Evolutionary conservation across 2,329 filamentous ascomycete genomes (phyloP).

Genomic region (Aureobasidium uvarum): DNA sequence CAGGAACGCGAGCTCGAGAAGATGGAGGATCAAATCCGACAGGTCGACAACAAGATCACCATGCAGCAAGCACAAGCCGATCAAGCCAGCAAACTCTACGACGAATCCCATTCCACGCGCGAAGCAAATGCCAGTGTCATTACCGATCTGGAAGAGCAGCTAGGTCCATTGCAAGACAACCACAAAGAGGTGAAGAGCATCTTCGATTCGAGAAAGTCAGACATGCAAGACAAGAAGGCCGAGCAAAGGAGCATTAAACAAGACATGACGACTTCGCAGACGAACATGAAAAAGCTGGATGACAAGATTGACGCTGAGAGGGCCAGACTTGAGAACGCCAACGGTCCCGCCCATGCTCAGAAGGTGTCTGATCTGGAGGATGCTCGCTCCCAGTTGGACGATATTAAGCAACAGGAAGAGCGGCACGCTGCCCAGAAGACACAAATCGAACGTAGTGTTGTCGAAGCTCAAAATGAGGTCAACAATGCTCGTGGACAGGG

Average conservation of each 20-base stretch:
- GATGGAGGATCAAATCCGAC: slow-evolving; percentile 35
- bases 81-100: slow-evolving; percentile 44
- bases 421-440: slow-evolving; percentile 46
- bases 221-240: slow-evolving; percentile 36
- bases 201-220: slow-evolving; percentile 44
- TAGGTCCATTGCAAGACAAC: slow-evolving; percentile 49
- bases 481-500: slow-evolving; percentile 35
- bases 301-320: slow-evolving; percentile 56
- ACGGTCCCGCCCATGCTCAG: slow-evolving; percentile 65
- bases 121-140: slow-evolving; percentile 41
- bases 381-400: slow-evolving; percentile 40
- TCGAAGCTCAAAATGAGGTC: slow-evolving; percentile 41
- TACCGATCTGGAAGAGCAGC: slow-evolving; percentile 38
- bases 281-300: slow-evolving; percentile 44
- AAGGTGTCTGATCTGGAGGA: slow-evolving; percentile 61
- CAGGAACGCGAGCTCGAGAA: slow-evolving; percentile 56
- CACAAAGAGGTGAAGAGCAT: slow-evolving; percentile 52
- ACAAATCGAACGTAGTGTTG: slow-evolving; percentile 41
- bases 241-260: slow-evolving; percentile 65
- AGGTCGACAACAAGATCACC: slow-evolving; percentile 50
- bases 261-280: slow-evolving; percentile 55
- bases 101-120: slow-evolving; percentile 44
- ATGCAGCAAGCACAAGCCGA: slow-evolving; percentile 48
- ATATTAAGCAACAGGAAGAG: slow-evolving; percentile 48
- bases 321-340: slow-evolving; percentile 58